phyloP scores from a whole-genome alignment of 495 filamentous ascomycete species.

The Neurospora sp. region DNA sequence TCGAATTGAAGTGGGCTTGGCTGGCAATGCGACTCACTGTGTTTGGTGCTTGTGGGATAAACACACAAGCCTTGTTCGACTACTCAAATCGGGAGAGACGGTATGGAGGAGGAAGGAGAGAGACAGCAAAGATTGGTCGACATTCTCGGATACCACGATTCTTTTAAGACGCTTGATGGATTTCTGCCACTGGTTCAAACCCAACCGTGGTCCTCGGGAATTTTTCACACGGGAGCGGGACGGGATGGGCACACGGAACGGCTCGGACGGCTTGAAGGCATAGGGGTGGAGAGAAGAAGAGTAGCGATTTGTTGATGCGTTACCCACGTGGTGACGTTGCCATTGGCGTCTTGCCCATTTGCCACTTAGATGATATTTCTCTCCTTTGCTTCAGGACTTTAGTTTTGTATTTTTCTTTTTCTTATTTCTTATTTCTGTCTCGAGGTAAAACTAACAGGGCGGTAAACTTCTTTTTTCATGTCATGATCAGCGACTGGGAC shows the following conservation, averaged over 20 bases:
- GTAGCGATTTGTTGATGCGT: not conserved
- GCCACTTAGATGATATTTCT: not conserved
- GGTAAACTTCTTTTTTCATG: not conserved
- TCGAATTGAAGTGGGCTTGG: not conserved
- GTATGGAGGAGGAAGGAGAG: not conserved
- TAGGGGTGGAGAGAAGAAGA: not conserved
- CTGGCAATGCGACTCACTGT: not conserved
- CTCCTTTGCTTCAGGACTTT: not conserved
- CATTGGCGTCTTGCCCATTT: not conserved
- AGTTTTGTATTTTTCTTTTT: not conserved
- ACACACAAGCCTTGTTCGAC: not conserved
- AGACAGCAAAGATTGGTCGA: not conserved
- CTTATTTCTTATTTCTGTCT: not conserved
- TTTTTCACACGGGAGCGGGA: not conserved
- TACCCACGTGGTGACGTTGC: not conserved
- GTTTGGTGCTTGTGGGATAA: not conserved
- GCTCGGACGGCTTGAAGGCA: not conserved
- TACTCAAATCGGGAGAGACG: not conserved
- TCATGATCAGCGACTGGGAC: not conserved
- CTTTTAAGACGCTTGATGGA: not conserved
- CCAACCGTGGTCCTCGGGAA: not conserved
- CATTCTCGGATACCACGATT: not conserved
- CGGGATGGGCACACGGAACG: not conserved
- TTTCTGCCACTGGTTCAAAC: not conserved
- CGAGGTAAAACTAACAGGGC: not conserved